Conservation (phyloP, 305 asterid genomes). For the Solanum hybrid region DNA sequence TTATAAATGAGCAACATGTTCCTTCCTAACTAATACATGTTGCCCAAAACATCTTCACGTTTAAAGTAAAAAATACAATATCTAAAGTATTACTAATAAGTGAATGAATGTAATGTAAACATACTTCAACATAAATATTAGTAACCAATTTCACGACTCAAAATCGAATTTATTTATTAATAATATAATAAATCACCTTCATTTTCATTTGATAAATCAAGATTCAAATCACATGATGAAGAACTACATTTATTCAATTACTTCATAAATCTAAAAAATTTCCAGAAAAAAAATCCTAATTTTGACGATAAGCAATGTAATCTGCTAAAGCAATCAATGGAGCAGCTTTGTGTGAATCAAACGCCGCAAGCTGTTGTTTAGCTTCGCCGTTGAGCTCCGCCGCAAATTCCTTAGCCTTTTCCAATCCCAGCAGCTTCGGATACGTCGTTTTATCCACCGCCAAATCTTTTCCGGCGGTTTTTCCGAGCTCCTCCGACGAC, state of each 20-base stretch:
- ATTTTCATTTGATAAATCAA: neutral
- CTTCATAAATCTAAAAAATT: neutral
- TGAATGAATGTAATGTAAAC: neutral
- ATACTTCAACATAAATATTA: neutral
- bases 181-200: neutral
- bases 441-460: slow-evolving; percentile 58
- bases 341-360: slow-evolving; percentile 41
- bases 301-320: slow-evolving; percentile 60
- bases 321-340: slow-evolving; percentile 63
- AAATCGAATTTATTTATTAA: neutral
- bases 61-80: neutral
- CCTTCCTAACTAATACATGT: neutral
- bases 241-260: neutral
- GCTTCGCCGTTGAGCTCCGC: slow-evolving; percentile 45
- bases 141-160: neutral
- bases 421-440: slow-evolving; percentile 63
- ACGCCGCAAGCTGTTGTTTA: slow-evolving; percentile 40
- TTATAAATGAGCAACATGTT: neutral
- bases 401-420: slow-evolving; percentile 61
- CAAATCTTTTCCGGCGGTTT: slow-evolving; percentile 77
- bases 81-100: neutral
- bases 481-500: slow-evolving; percentile 61
- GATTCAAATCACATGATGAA: neutral
- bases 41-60: neutral
- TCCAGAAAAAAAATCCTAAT: slow-evolving; percentile 7